Conservation (phyloP, 1,139 yeast species). For the Wickerhamomyces sp. region DNA sequence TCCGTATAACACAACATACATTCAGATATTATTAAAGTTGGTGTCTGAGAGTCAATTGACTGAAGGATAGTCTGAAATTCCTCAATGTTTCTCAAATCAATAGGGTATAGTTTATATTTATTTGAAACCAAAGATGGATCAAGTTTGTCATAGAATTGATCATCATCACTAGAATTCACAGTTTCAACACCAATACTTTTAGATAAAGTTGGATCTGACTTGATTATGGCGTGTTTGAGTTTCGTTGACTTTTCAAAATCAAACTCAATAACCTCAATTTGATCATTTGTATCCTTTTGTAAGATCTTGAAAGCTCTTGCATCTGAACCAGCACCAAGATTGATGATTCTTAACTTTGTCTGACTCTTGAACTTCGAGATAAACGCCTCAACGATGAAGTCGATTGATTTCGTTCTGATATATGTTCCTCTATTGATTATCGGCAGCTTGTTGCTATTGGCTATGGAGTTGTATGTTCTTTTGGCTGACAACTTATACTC, state of each 20-base stretch:
- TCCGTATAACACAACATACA: conserved; percentile 84
- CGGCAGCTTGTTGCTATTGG: conserved; percentile 57
- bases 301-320: conserved; percentile 62
- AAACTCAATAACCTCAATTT: conserved; percentile 53
- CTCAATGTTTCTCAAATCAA: conserved; percentile 24
- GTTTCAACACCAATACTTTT: conserved; percentile 17
- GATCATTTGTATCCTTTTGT: conserved; percentile 10
- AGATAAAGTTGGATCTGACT: conserved; percentile 26
- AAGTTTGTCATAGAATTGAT: conserved; percentile 17
- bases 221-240: conserved; percentile 55
- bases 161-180: conserved; percentile 11
- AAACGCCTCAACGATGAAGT: conserved; percentile 48
- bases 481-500: conserved; percentile 27
- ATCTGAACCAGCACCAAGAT: conserved; percentile 97
- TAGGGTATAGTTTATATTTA: conserved; percentile 23
- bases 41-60: conserved; percentile 36
- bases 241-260: conserved; percentile 66
- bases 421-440: conserved; percentile 81
- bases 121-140: conserved; percentile 13
- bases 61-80: conserved; percentile 16
- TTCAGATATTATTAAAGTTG: conserved; percentile 78
- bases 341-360: conserved; percentile 54
- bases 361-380: conserved; percentile 28
- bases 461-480: conserved; percentile 37
- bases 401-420: conserved; percentile 63